Evolutionary conservation across 345 rosid species (phyloP), one percentile per base, ranked within the genome.

Genomic region (Salix brachista): DNA sequence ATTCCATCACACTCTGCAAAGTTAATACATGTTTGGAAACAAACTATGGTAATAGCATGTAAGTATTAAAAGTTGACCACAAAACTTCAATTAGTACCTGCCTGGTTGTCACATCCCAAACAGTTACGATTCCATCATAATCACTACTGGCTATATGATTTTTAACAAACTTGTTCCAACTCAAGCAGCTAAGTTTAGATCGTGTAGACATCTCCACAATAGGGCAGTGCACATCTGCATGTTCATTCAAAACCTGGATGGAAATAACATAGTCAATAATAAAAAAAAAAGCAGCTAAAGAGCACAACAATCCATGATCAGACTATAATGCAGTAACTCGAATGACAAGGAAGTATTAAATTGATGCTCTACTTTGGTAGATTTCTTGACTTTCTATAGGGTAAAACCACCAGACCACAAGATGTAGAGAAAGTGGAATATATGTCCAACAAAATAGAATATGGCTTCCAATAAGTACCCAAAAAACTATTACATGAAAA

Each of bases 101-200:
- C 83, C 94, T 90, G 71, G 97, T 96, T 72, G 90, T 89, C 77
- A 93, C 94, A 85, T 96, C 99, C 99, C 98, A 96, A 77, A 96
- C 97, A n/a, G 96, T 91, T 72, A 92, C 98, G 80, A 91, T 92
- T 73, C 99, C 99, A 84, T 96, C 99, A 37, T 96, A 96, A 84
- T 96, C 99, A 81, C 99, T 96, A 83, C 99, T 96, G 54, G 98
- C 98, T 83, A 96, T 92, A 78, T 88, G 97, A 80, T 93, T 93
- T 86, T 96, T 96, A 37, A 85, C 86, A 84, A 83, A 89, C 77
- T 96, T 96, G 83, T 96, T 96, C 99, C 99, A 96, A 85, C 98
- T 96, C 86, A 96, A 82, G 88, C 99, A 96, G 78, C 99, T 93
- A 81, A 96, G 93, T 82, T 93, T 96, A 73, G 98, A 96, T 79